phyloP scores from a whole-genome alignment of 2,329 filamentous ascomycete species.

The Pseudocercospora pini-densiflorae region DNA sequence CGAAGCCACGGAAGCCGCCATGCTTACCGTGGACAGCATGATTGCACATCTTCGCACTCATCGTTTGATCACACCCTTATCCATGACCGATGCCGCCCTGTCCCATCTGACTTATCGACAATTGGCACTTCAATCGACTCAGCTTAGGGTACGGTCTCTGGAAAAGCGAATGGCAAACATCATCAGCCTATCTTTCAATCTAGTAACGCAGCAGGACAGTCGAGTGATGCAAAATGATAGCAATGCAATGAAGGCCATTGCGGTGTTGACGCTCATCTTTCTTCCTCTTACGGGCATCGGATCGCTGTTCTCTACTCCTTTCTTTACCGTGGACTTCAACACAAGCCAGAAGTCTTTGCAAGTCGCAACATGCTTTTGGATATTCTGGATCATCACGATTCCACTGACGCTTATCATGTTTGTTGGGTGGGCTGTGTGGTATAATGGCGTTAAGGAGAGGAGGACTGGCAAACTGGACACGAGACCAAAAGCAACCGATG shows the following conservation, averaged over 20 bases:
- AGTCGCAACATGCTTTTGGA: slow-evolving; percentile 22
- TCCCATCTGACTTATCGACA: slow-evolving; percentile 36
- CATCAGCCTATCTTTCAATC: slow-evolving; percentile 45
- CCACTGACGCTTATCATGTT: slow-evolving; percentile 15
- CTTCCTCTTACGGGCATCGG: slow-evolving; percentile 29
- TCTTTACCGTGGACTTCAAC: slow-evolving; percentile 17
- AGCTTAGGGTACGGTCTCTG: slow-evolving; percentile 41
- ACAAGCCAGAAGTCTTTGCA: background rate
- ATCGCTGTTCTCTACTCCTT: slow-evolving; percentile 23
- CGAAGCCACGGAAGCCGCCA: slow-evolving; percentile 41
- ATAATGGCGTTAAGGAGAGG: slow-evolving; percentile 7
- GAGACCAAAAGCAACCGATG: background rate
- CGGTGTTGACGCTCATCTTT: slow-evolving; percentile 45
- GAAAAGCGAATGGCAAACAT: slow-evolving; percentile 45
- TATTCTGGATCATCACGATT: slow-evolving; percentile 25
- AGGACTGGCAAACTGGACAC: background rate
- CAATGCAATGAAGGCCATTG: slow-evolving; percentile 47
- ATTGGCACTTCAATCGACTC: slow-evolving; percentile 41
- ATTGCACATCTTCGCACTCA: slow-evolving; percentile 29
- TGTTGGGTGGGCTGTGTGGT: slow-evolving; percentile 17
- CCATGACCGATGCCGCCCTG: slow-evolving; percentile 12
- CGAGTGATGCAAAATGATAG: slow-evolving; percentile 42
- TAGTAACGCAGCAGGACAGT: slow-evolving; percentile 46
- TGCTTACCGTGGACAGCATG: slow-evolving; percentile 37
- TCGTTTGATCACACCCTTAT: background rate